These are phyloP conservation scores for Adansonia rubrostipa DNA, from an alignment of 441 rosid genomes.

Conservation along the genomic window DNA sequence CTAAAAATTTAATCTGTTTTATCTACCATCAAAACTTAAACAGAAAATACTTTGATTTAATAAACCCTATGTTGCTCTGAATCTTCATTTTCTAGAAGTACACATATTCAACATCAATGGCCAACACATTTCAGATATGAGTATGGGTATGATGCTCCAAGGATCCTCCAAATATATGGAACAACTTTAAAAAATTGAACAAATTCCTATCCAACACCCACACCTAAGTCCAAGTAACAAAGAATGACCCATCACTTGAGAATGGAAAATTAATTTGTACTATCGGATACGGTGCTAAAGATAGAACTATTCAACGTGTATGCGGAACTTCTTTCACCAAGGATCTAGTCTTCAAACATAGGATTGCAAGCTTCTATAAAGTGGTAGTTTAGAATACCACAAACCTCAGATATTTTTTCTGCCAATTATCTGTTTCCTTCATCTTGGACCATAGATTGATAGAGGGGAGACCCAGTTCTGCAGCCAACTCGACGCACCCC, in stretches of 20 bases:
- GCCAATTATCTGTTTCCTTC: conserved; percentile 83
- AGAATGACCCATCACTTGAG: neutral
- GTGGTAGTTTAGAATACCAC: conserved; percentile 23
- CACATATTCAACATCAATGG: no score
- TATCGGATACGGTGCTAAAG: neutral
- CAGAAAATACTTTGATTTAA: neutral
- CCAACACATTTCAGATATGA: no score
- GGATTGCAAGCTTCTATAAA: neutral
- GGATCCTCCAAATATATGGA: no score
- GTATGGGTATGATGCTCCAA: no score
- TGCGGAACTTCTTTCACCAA: neutral
- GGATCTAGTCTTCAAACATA: neutral
- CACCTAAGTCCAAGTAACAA: no score
- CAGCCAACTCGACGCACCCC: conserved; percentile 67
- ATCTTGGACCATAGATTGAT: conserved; percentile 84
- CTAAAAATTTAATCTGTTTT: neutral
- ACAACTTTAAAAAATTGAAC: no score
- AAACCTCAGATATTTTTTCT: conserved; percentile 73
- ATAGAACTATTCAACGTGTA: neutral
- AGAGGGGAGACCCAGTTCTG: conserved; percentile 57
- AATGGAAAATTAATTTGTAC: neutral
- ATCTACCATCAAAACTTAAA: neutral
- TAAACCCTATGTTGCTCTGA: no score
- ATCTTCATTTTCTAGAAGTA: no score
- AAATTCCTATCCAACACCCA: no score